Evolutionary conservation across 2,329 filamentous ascomycete species (phyloP), one percentile per base, ranked within the genome.

Genomic region (Neodidymelliopsis sp.): DNA sequence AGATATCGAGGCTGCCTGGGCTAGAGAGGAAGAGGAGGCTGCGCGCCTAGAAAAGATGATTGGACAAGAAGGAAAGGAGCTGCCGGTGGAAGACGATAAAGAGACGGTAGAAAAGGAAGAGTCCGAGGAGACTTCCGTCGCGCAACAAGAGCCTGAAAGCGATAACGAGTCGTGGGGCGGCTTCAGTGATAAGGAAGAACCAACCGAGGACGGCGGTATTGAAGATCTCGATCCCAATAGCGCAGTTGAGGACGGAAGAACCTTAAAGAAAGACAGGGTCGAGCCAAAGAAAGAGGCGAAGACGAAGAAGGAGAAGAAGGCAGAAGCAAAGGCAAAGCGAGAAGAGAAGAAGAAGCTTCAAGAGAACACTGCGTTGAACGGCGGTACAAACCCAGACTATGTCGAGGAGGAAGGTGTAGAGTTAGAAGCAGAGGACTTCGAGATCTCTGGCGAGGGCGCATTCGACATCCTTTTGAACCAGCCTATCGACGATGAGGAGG

Each of bases 401-500:
- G 66, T 55, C 11, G 49, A 53, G 2, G 57, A 59, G 15, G 57
- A 49, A 1, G 53, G 31, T 13, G 51, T 48, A 6, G 59, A 54
- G n/a, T n/a, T n/a, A 41, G 70, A 71, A 34, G 46, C 43, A 6
- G 55, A 56, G 33, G 50, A 61, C 15, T 52, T 49, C 31, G 66
- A 73, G 33, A 54, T 58, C 0, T 57, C 60, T 20, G 62, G 60
- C 10, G 60, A 56, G 62, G 70, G 65, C 56, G 74, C 66, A 75
- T 89, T 89, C 58, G 69, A 78, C 36, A 80, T 80, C 34, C 72
- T 89, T 11, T 78, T 74, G 38, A 72, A 81, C 20, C 76, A 81
- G 35, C 73, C 66, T 4, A 79, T 82, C 13, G 73, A 72, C n/a
- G 72, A 74, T 2, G 77, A 85, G 10, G 86, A 84, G 23, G 77